A percentile compares a stretch with the other conserved stretches of the same genome.
These are phyloP conservation scores for Salvia rosmarinus DNA, from an alignment of 257 asterid genomes.

Conservation along the genomic window DNA sequence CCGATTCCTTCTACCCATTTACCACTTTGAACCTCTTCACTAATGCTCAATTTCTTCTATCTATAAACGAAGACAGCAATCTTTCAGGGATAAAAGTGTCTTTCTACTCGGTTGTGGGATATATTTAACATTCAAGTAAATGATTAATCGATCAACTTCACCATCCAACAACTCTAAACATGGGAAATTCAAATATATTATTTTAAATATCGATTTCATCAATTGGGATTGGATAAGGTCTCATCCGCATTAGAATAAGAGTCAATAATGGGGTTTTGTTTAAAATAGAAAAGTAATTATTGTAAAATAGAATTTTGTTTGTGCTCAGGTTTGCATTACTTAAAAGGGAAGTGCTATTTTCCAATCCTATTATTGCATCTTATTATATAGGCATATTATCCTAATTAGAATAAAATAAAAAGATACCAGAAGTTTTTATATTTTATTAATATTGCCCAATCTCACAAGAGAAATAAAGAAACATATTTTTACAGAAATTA, in stretches of 20 bases:
- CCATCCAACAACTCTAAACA: not conserved
- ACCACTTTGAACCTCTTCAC: conserved; percentile 26
- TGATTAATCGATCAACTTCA: not conserved
- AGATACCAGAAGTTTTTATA: too few relatives aligned
- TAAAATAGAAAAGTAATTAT: conserved; percentile 26
- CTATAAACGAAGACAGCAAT: not conserved
- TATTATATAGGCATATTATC: not conserved
- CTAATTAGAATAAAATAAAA: too few relatives aligned
- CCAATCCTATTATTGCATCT: not conserved
- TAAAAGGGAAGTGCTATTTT: conserved; percentile 32
- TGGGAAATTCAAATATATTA: not conserved
- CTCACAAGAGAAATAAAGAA: too few relatives aligned
- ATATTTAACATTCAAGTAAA: not conserved
- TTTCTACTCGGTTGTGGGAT: not conserved
- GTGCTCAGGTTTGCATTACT: conserved; percentile 30
- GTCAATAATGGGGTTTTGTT: not conserved
- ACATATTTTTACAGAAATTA: too few relatives aligned
- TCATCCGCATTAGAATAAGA: not conserved
- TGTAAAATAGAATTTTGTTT: not conserved
- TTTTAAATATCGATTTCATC: not conserved
- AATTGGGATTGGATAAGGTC: conserved; percentile 17
- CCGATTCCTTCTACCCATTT: conserved; percentile 17
- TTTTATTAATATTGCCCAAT: too few relatives aligned
- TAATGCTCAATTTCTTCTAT: not conserved
- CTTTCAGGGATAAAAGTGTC: conserved; percentile 27